Base-by-base conservation (phyloP, 2,329 filamentous ascomycete genomes). In the Venturia asperata region DNA sequence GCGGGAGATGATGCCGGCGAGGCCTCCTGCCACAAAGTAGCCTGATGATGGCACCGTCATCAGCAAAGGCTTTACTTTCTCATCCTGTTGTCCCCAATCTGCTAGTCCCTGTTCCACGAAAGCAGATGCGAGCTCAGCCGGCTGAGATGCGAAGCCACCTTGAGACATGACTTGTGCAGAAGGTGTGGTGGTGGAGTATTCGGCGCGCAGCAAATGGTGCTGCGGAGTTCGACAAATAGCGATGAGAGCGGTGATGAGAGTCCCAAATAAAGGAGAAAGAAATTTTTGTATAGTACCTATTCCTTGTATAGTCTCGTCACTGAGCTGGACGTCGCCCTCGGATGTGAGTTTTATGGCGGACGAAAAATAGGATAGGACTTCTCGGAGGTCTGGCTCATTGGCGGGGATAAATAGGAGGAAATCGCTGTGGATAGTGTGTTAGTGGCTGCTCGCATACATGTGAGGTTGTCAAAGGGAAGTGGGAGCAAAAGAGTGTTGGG, bases 21-120 rank as follows among this genome's bases (percentile, higher is more conserved):
- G 82, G 77, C 92, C 94, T 82, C 94, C 94, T 76, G 94, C 94
- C 79, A 96, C 79, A 78, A 97, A 99, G 80, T 97, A 99, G 84
- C 94, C 94, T 96, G 89, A 83, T 86, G 91, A 85, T 77, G 90
- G 90, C 77, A 91, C 79, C 74, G 75, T 74, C 82, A 88, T 82
- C 78, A 82, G 80, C 78, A 75, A 75, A 68, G 77, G 71, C 73
- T 74, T 74, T 70, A 77, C 52, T 56, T 56, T 27, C 19, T 21
- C 27, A 43, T 63, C 42, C 45, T 52, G 49, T 43, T 55, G 37
- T 64, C 10, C 45, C 60, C 60, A 61, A n/a, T 61, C 60, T 41
- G 60, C 37, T 37, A 47, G 15, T 68, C 67, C 67, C 71, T 69
- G 43, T 65, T 65, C 64, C 39, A 30, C 60, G 15, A 47, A 43